phyloP scores from a whole-genome alignment of 1,284 basidiomycete species.

The Psilocybe mexicana region DNA sequence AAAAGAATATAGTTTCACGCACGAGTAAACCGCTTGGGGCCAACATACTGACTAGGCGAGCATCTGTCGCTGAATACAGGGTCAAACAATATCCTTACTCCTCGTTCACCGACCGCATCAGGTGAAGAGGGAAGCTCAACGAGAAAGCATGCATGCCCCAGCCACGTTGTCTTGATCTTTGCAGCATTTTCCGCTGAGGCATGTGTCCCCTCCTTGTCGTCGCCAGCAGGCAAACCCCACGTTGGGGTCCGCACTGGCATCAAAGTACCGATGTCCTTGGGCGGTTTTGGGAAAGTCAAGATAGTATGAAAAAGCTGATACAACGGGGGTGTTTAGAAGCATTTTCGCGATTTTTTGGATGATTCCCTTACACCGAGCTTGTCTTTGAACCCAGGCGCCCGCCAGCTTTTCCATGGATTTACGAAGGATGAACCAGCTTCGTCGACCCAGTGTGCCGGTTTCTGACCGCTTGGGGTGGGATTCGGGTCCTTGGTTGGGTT shows the following conservation, averaged over 20 bases:
- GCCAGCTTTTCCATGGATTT: conserved; percentile 31
- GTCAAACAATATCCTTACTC: conserved; percentile 69
- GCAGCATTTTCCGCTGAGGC: background rate
- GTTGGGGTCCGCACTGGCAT: conserved; percentile 36
- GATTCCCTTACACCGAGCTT: conserved; percentile 5
- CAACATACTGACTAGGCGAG: conserved; percentile 53
- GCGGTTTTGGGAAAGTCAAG: conserved; percentile 7
- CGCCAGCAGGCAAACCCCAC: conserved; percentile 28
- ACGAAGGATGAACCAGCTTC: conserved; percentile 23
- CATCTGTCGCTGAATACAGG: conserved; percentile 70
- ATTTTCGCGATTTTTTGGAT: background rate
- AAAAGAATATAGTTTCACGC: conserved; percentile 13
- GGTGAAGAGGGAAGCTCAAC: conserved; percentile 58
- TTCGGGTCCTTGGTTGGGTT: conserved; percentile 14
- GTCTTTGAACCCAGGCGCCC: conserved; percentile 15
- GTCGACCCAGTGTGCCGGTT: conserved; percentile 26
- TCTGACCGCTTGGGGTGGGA: conserved; percentile 6
- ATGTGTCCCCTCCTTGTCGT: background rate
- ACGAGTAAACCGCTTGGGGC: conserved; percentile 62
- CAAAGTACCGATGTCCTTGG: conserved; percentile 10
- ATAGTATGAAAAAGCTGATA: conserved; percentile 1
- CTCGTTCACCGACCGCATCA: conserved; percentile 35
- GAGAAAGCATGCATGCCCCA: conserved; percentile 74
- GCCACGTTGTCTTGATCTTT: conserved; percentile 68
- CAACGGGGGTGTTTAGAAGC: background rate